Base-by-base conservation (phyloP, 495 filamentous ascomycete genomes). In the Xylaria telfairii region DNA sequence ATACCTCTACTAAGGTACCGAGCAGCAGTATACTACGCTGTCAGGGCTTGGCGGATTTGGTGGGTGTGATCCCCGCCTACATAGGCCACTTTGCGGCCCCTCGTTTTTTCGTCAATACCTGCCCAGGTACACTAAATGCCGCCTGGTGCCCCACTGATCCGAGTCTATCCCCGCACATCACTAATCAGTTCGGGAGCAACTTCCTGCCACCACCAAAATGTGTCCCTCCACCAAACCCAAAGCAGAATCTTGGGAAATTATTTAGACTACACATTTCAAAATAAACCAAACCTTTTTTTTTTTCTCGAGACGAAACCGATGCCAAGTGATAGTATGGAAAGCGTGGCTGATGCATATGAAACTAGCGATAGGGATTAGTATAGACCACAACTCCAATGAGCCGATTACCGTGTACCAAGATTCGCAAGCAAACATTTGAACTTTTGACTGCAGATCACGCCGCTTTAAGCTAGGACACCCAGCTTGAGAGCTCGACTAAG, bases 101-200 rank as follows among this genome's bases (percentile, higher is more conserved):
- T 64, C 60, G 60, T 64, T 64, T 64, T 46, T 44, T 46, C 60
- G 37, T 64, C 37, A 46, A 21, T 19, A 64, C 34, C 8, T 37
- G 8, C 34, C 34, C 8, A 37, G 34, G 34, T 37, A 37, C 60
- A 44, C 12, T 34, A 41, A 64, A 26, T 63, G 60, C 54, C 54
- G 28, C 54, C 54, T 10, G 54, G 42, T 65, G 51, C 62, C 62
- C 62, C 62, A 51, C 62, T 41, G 19, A 65, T 51, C 42, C 42
- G 41, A 64, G 41, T 47, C 34, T 41, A 7, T 42, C 30, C 51
- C 65, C 51, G 47, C 65, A 67, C 47, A 19, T 41, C 64, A 67
- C 64, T 30, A 67, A 65, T 49, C 32, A 54, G 47, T 21, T 67
- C 37, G 41, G 47, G 65, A 10, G 8, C n/a, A n/a, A n/a, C n/a